Percentiles rank a stretch among this genome's conserved stretches.
Evolutionary conservation across 108 stramenopile species (phyloP).

Genomic region (Nitzschia inconspicua): DNA sequence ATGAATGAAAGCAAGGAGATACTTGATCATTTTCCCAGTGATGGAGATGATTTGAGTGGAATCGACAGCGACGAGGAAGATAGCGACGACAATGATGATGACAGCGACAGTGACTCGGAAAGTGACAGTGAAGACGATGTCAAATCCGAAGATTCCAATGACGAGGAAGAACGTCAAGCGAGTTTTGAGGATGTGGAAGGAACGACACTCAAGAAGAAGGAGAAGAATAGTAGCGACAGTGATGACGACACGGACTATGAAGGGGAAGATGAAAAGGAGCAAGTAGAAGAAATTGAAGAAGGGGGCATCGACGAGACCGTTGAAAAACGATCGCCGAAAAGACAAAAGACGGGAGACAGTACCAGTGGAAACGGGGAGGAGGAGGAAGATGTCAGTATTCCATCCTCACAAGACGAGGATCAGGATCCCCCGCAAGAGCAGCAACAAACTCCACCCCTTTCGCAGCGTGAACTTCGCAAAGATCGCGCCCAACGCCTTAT

Average conservation of each 20-base stretch:
- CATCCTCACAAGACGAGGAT: neutral
- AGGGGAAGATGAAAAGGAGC: slow-evolving; percentile 29
- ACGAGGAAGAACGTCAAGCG: slow-evolving; percentile 23
- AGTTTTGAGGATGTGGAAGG: slow-evolving; percentile 32
- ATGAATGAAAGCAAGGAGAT: slow-evolving; percentile 50
- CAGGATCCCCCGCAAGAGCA: neutral
- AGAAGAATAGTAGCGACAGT: neutral
- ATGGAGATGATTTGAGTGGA: slow-evolving; percentile 84
- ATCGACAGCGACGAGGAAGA: slow-evolving; percentile 40
- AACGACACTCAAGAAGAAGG: slow-evolving; percentile 1
- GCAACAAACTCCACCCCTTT: neutral
- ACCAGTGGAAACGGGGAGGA: slow-evolving; percentile 6
- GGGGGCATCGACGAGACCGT: slow-evolving; percentile 31
- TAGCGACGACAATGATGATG: slow-evolving; percentile 32
- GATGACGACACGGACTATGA: slow-evolving; percentile 38
- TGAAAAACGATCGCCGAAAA: slow-evolving; percentile 24
- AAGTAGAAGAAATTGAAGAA: slow-evolving; percentile 4
- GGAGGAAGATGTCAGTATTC: slow-evolving; percentile 6
- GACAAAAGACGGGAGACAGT: slow-evolving; percentile 18
- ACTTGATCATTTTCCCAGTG: slow-evolving; percentile 57
- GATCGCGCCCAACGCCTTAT: slow-evolving; percentile 66
- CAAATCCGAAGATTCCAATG: slow-evolving; percentile 20
- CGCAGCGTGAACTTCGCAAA: slow-evolving; percentile 55
- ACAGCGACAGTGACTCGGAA: slow-evolving; percentile 30
- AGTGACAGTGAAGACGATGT: slow-evolving; percentile 42